These are phyloP conservation scores for Xylaria sp. DNA, from an alignment of 2,329 filamentous ascomycete genomes.

Conservation along the genomic window DNA sequence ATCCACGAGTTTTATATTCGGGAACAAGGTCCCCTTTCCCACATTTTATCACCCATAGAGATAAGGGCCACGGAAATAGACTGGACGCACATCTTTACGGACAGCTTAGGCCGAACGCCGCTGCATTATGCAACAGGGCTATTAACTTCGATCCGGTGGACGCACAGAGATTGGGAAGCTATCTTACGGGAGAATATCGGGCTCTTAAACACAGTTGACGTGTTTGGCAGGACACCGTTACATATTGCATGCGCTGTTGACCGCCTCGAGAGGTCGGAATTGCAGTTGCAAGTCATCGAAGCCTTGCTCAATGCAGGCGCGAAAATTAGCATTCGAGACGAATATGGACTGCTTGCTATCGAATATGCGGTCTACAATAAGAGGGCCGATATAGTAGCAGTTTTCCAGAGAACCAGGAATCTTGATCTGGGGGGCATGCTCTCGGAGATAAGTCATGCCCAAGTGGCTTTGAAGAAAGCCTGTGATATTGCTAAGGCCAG, in stretches of 20 bases:
- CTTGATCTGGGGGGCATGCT: no score
- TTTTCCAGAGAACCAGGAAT: neutral
- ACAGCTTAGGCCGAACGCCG: conserved; percentile 1
- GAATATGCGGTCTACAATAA: conserved; percentile 1
- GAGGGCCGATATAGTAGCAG: neutral
- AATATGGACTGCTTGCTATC: conserved; percentile 7
- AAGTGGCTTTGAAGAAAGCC: no score
- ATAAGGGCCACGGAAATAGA: no score
- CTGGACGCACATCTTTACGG: neutral
- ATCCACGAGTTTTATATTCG: neutral
- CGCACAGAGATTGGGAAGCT: no score
- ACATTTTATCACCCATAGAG: no score
- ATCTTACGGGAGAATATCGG: neutral
- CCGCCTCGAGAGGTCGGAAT: no score
- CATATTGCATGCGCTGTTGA: neutral
- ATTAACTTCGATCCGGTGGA: neutral
- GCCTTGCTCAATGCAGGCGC: neutral
- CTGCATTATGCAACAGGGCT: conserved; percentile 1
- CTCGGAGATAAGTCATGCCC: no score
- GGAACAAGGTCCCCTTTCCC: neutral
- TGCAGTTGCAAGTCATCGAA: neutral
- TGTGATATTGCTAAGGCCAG: no score
- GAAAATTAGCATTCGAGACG: neutral
- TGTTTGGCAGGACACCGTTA: conserved; percentile 3
- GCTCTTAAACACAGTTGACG: neutral